Percentiles rank a stretch among this genome's conserved stretches.
Conservation (phyloP, 2,329 filamentous ascomycete species). For the Cladobotryum protrusum region DNA sequence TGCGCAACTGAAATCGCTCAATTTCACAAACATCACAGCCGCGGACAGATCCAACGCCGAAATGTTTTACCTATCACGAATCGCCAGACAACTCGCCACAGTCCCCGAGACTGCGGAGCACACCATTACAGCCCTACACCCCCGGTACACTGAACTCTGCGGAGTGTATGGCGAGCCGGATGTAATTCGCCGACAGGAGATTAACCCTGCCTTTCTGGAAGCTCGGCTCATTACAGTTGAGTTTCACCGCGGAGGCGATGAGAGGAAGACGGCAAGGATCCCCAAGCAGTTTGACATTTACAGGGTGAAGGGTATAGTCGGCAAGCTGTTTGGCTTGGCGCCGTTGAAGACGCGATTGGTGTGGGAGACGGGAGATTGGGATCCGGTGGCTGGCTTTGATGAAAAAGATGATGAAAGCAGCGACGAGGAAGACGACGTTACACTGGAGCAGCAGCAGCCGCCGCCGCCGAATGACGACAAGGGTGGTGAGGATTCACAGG, state of each 20-base stretch:
- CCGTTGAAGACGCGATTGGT: slow-evolving; percentile 62
- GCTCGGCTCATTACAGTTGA: slow-evolving; percentile 66
- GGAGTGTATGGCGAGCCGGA: slow-evolving; percentile 66
- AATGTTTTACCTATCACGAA: slow-evolving; percentile 84
- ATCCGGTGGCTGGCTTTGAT: slow-evolving; percentile 63
- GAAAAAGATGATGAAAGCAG: slow-evolving; percentile 50
- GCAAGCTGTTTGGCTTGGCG: slow-evolving; percentile 58
- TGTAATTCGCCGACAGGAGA: slow-evolving; percentile 47
- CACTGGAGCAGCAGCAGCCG: slow-evolving; percentile 13
- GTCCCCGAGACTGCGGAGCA: slow-evolving; percentile 48
- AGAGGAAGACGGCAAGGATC: slow-evolving; percentile 43
- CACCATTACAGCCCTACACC: slow-evolving; percentile 57
- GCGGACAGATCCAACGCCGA: slow-evolving; percentile 83
- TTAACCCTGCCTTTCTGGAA: slow-evolving; percentile 77
- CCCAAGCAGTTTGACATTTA: slow-evolving; percentile 78
- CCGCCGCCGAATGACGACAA: slow-evolving; percentile 18
- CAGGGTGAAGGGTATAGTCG: slow-evolving; percentile 70
- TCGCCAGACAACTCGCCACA: slow-evolving; percentile 65
- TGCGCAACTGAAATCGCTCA: slow-evolving; percentile 59
- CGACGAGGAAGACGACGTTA: slow-evolving; percentile 43
- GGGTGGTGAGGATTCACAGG: slow-evolving; percentile 15
- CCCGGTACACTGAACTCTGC: slow-evolving; percentile 68
- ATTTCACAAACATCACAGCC: slow-evolving; percentile 63
- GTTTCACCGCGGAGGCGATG: slow-evolving; percentile 31
- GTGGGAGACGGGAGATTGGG: slow-evolving; percentile 90